Base-by-base conservation (phyloP, 1,284 basidiomycete genomes). In the Malassezia caprae region DNA sequence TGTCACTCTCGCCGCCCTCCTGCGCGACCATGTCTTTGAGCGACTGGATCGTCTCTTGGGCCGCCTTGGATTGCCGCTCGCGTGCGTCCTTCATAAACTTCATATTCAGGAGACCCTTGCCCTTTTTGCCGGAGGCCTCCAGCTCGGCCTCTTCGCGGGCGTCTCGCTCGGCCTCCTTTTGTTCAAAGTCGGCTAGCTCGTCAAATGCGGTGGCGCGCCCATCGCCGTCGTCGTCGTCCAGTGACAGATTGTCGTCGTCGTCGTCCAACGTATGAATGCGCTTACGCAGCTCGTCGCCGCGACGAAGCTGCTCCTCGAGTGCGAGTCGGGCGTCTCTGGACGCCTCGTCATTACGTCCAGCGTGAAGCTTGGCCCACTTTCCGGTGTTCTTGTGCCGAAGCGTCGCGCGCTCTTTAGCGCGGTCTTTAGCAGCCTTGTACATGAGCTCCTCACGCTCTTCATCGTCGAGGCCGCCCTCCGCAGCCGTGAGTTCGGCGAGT, bases 351-450 rank as follows among this genome's bases (percentile, higher is more conserved):
- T 65, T 61, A 5, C 61, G 53, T 3, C 56, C 48, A 10, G 68
- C 46, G 13, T 59, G 59, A 31, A 61, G 41, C 45, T 72, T 66
- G 39, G 66, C 65, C 75, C 75, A 76, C 54, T 75, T 69, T 32
- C 68, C 67, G 7, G 71, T 72, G 51, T 72, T 75, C 46, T 69
- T 73, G 59, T 75, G 73, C 56, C 73, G 73, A 12, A 75, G 48
- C 35, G 73, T 72, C 5, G 70, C 68, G 8, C 69, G 30, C 69
- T 69, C 64, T 50, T 60, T 51, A 13, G 73, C 70, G 1, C 68
- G 56, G 52, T 86, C 82, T 12, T 83, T 76, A 76, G 94, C 90
- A 49, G 81, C 78, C 74, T 85, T 84, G 72, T 89, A 67, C 60
- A 79, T 76, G 54, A 78, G 81, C 56, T 81, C 58, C 41, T 59